Evolutionary conservation across 2,329 filamentous ascomycete species (phyloP).

Genomic region (Bisporella sp.): DNA sequence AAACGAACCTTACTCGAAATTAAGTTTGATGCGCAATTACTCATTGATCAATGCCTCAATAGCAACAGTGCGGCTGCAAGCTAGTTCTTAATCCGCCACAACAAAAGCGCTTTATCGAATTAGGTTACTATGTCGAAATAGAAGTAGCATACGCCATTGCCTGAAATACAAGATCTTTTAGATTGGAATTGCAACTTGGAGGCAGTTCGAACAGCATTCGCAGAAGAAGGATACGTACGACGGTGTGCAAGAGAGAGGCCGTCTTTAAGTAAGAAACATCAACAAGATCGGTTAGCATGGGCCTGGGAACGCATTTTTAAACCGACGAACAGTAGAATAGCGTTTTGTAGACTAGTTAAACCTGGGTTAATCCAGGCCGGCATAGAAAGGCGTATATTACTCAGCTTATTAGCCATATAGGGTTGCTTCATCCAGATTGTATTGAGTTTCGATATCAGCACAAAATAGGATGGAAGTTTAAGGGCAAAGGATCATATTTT

Average conservation of each 20-base stretch:
- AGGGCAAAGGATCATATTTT: background rate
- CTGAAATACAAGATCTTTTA: slow-evolving; percentile 9
- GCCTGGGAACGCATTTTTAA: slow-evolving; percentile 7
- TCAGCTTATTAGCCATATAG: background rate
- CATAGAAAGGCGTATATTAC: slow-evolving; percentile 1
- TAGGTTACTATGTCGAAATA: slow-evolving; percentile 6
- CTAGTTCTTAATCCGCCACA: slow-evolving; percentile 6
- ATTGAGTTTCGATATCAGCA: background rate
- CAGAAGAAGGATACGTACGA: background rate
- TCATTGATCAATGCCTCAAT: slow-evolving; percentile 12
- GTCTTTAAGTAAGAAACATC: slow-evolving; percentile 4
- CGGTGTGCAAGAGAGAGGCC: slow-evolving; percentile 4
- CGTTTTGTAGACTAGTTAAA: slow-evolving; percentile 7
- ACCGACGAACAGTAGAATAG: slow-evolving; percentile 6
- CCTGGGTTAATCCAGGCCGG: slow-evolving; percentile 8
- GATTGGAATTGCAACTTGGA: slow-evolving; percentile 7
- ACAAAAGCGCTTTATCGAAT: slow-evolving; percentile 12
- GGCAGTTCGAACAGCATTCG: slow-evolving; percentile 8
- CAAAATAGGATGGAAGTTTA: background rate
- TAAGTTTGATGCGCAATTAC: slow-evolving; percentile 9
- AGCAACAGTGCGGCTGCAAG: background rate
- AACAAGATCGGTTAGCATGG: slow-evolving; percentile 1
- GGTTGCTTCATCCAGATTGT: background rate
- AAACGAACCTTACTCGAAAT: slow-evolving; percentile 3
- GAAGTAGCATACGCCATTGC: slow-evolving; percentile 8